These are phyloP conservation scores for Dendrobium nobile DNA, from an alignment of 106 monocot genomes.

Conservation along the genomic window DNA sequence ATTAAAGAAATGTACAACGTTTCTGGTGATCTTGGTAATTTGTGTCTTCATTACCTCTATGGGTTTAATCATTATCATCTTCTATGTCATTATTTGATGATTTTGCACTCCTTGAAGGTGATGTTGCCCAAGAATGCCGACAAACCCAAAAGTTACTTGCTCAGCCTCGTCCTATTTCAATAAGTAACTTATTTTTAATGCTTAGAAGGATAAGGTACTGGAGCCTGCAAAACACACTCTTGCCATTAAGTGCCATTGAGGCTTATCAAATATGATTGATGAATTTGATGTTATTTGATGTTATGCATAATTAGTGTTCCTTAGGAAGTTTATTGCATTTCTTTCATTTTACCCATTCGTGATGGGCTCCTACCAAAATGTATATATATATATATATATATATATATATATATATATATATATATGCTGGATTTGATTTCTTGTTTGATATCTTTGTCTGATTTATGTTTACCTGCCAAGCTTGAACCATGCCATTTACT, in stretches of 20 bases:
- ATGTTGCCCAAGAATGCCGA: constrained; percentile 86
- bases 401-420: no score
- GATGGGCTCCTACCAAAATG: neutral
- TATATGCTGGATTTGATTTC: neutral
- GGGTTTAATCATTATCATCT: neutral
- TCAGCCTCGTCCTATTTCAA: constrained; percentile 60
- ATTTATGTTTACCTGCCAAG: neutral
- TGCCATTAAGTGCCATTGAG: neutral
- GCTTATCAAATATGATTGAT: neutral
- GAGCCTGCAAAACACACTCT: neutral
- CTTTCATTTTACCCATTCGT: neutral
- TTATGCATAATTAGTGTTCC: neutral
- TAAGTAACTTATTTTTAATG: constrained; percentile 45
- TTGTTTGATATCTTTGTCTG: neutral
- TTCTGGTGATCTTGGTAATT: constrained; percentile 83
- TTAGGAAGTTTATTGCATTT: neutral
- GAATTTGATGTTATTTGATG: neutral
- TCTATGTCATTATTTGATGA: neutral
- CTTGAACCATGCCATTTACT: neutral
- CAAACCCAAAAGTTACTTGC: constrained; percentile 75
- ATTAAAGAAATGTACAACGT: constrained; percentile 81
- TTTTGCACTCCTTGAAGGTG: constrained; percentile 43
- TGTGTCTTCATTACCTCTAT: neutral
- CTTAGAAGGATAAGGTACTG: constrained; percentile 77
- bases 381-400: no score